Evolutionary conservation across 1,284 basidiomycete genomes (phyloP), one percentile per base, ranked within the genome.

Genomic region (Cryptococcus sp.): DNA sequence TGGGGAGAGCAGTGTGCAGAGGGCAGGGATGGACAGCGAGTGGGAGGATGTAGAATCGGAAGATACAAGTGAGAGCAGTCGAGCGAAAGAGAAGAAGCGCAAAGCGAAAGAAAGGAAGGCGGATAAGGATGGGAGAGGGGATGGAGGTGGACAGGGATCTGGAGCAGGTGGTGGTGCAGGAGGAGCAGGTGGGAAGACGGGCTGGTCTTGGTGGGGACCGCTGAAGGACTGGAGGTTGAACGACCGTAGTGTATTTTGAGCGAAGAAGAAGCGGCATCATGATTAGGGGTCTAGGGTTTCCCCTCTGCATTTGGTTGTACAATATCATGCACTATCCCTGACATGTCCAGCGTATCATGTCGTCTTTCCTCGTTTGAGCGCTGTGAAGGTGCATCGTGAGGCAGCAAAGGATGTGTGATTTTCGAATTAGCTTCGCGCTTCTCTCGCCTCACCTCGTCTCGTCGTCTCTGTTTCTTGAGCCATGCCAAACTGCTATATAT

Each of bases 201-300:
- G 43, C 31, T 68, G 68, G 68, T 63, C 60, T 45, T 73, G 71
- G 71, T 70, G 69, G 68, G 71, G 71, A 14, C 71, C 71, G 28
- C 48, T 73, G 36, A 62, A 57, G 28, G 64, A 73, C 28, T 71
- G 65, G 63, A 47, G 69, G 31, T 56, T 68, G 38, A 51, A 54
- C 14, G 67, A 71, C 50, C 51, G 64, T 19, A 58, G 51, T 33
- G 44, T 45, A 26, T 65, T 56, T 43, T 63, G 32, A 28, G 37
- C 14, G 37, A n/a, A n/a, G n/a, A n/a, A n/a, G n/a, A 21, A 36
- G 16, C 35, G 18, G 35, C 9, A 6, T 12, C 14, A 22, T 10
- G 21, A 3, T 38, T 38, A 3, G 5, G 9, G n/a, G n/a, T 38
- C 22, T 18, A 22, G 21, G 37, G 18, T 38, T 22, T 11, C 22